Evolutionary conservation across 2,329 filamentous ascomycete genomes (phyloP).

Genomic region (Paradendryphiella salina): DNA sequence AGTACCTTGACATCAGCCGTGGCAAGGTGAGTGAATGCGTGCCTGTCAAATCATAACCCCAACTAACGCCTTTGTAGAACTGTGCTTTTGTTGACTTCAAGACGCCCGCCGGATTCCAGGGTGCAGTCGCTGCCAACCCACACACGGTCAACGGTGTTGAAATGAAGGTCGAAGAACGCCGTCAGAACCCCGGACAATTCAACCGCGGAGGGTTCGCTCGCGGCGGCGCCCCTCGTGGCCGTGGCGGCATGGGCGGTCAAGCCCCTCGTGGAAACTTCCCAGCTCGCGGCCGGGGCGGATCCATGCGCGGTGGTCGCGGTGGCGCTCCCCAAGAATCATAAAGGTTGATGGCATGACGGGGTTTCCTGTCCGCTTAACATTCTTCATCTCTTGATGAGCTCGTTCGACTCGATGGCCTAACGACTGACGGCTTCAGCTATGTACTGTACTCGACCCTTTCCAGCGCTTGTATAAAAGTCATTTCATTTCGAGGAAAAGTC

Average conservation of each 20-base stretch:
- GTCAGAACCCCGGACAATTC: conserved; percentile 56
- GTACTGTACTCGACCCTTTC: conserved; percentile 43
- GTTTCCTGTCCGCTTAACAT: conserved; percentile 11
- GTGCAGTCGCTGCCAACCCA: conserved; percentile 81
- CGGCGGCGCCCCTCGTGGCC: conserved; percentile 57
- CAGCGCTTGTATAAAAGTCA: conserved; percentile 47
- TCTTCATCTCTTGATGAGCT: conserved; percentile 21
- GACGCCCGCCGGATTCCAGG: conserved; percentile 76
- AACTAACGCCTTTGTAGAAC: conserved; percentile 63
- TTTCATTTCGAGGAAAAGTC: conserved; percentile 43
- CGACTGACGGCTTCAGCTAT: conserved; percentile 45
- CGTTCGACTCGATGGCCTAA: conserved; percentile 25
- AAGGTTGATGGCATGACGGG: conserved; percentile 9
- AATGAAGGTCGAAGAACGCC: conserved; percentile 86
- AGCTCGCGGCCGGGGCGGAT: conserved; percentile 68
- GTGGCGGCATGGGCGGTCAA: conserved; percentile 62
- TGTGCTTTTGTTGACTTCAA: conserved; percentile 96
- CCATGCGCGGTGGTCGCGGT: conserved; percentile 57
- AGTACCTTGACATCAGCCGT: conserved; percentile 66
- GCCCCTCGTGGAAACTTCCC: conserved; percentile 70
- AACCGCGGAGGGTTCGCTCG: conserved; percentile 44
- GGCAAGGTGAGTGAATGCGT: conserved; percentile 67
- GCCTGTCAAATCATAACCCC: background rate
- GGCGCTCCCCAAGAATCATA: conserved; percentile 42
- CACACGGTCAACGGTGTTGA: conserved; percentile 81